phyloP scores from a whole-genome alignment of 768 basidiomycete species.

The Astraeus odoratus region DNA sequence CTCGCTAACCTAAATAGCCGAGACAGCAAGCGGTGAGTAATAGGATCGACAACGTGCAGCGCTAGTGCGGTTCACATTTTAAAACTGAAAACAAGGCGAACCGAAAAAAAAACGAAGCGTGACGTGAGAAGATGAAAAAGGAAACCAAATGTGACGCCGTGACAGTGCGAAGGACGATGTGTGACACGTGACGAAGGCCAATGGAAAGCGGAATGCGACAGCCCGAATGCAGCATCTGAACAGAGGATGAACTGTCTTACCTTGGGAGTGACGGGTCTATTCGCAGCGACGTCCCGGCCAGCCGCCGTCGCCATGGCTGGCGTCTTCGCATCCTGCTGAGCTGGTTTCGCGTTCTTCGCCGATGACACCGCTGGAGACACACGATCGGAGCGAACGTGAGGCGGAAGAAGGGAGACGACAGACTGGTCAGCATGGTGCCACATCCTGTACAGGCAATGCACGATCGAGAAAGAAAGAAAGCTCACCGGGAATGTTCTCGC shows the following conservation, averaged over 20 bases:
- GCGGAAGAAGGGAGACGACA: too few relatives aligned
- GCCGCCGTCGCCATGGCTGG: too few relatives aligned
- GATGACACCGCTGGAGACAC: not conserved
- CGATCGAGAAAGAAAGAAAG: too few relatives aligned
- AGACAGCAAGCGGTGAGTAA: not conserved
- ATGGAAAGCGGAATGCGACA: too few relatives aligned
- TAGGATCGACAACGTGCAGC: not conserved
- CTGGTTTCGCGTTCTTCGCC: not conserved
- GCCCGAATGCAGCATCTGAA: not conserved
- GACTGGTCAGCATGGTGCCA: too few relatives aligned
- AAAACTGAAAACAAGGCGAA: not conserved
- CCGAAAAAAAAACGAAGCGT: not conserved
- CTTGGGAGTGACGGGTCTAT: not conserved
- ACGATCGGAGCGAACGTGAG: too few relatives aligned
- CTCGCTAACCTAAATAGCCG: not conserved
- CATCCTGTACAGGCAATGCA: too few relatives aligned
- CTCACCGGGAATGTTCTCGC: too few relatives aligned
- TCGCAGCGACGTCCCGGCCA: too few relatives aligned
- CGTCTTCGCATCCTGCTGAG: not conserved
- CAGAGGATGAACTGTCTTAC: not conserved
- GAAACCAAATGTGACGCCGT: not conserved
- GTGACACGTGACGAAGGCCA: not conserved
- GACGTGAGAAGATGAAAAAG: not conserved
- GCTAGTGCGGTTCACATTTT: not conserved
- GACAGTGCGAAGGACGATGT: not conserved